phyloP scores from a whole-genome alignment of 495 filamentous ascomycete species.

The Tuber borchii region DNA sequence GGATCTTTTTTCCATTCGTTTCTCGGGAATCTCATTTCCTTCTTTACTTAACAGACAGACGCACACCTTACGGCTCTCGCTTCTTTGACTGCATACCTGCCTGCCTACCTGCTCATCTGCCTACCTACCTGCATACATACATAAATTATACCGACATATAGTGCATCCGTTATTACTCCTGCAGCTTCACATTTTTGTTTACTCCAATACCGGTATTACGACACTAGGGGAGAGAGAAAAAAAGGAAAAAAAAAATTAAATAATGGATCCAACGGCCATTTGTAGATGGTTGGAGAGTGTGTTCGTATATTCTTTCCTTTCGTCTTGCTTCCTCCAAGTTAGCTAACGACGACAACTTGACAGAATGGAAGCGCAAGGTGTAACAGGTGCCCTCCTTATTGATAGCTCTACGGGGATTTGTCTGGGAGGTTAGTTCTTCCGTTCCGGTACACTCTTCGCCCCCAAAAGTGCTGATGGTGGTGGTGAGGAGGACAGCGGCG shows the following conservation, averaged over 20 bases:
- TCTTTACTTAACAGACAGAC: constrained; percentile 5
- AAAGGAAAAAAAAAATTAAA: neutral
- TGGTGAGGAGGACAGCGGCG: constrained; percentile 20
- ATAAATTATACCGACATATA: neutral
- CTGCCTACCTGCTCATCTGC: neutral
- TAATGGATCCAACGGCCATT: constrained; percentile 40
- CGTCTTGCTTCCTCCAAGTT: neutral
- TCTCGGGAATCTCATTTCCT: neutral
- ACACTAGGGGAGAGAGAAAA: neutral
- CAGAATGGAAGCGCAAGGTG: constrained; percentile 41
- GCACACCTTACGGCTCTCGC: neutral
- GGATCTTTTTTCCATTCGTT: constrained; percentile 1
- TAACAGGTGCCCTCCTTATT: constrained; percentile 42
- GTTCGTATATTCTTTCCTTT: constrained; percentile 15
- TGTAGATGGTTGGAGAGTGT: constrained; percentile 38
- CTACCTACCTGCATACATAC: neutral
- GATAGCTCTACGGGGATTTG: constrained; percentile 40
- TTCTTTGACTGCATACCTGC: constrained; percentile 5
- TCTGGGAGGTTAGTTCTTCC: constrained; percentile 32
- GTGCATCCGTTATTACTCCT: neutral
- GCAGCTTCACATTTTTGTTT: neutral
- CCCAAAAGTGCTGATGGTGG: neutral
- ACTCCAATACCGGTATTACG: neutral
- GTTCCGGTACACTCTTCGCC: neutral
- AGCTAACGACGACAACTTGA: constrained; percentile 1